Evolutionary conservation across 2,329 filamentous ascomycete genomes (phyloP).

Genomic region (Alternaria sp.): DNA sequence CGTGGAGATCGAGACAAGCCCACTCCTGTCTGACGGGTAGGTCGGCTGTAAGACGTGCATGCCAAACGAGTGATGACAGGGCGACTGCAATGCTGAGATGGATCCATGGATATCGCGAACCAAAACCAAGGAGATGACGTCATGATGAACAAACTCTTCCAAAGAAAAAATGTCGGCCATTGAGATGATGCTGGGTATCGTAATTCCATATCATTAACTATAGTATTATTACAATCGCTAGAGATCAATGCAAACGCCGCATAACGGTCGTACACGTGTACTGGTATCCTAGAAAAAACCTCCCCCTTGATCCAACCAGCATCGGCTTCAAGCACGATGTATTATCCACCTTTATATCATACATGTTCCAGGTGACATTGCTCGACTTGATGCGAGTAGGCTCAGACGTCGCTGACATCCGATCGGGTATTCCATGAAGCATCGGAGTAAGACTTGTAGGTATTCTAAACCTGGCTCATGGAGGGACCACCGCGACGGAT

Average conservation of each 20-base stretch:
- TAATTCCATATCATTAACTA: conserved; percentile 8
- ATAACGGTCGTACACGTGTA: neutral
- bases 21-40: neutral
- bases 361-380: neutral
- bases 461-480: conserved; percentile 63
- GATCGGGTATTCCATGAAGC: conserved; percentile 36
- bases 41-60: neutral
- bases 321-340: conserved; percentile 11
- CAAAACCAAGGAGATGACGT: neutral
- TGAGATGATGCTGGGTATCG: neutral
- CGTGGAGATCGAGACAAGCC: too few relatives aligned
- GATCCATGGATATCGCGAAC: neutral
- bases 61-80: neutral
- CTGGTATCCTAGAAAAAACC: conserved; percentile 4
- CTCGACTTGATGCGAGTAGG: neutral
- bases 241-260: conserved; percentile 7
- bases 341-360: conserved; percentile 6
- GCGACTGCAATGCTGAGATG: neutral
- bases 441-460: conserved; percentile 32
- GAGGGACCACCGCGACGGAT: conserved; percentile 55
- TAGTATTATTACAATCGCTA: conserved; percentile 10
- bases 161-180: fast-evolving
- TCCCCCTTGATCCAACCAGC: neutral
- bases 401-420: conserved; percentile 19
- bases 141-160: neutral